phyloP scores from a whole-genome alignment of 2,329 filamentous ascomycete species.

The Botrytis hyacinthi region DNA sequence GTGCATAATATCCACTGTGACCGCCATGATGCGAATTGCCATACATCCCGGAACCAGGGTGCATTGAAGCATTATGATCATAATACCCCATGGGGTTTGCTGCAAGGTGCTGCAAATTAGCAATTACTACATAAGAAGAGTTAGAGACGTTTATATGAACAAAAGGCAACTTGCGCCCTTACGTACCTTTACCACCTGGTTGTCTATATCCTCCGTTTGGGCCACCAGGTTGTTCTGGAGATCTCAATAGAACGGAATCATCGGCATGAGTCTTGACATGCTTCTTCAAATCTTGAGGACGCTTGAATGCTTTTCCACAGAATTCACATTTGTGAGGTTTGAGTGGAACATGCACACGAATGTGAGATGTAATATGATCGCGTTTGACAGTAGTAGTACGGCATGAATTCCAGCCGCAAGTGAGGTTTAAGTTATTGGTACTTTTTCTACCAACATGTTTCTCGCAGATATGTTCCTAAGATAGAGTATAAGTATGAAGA shows the following conservation, averaged over 20 bases:
- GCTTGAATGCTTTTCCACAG: constrained; percentile 98
- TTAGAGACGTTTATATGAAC: constrained; percentile 33
- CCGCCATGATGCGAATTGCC: constrained; percentile 54
- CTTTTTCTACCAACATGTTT: constrained; percentile 98
- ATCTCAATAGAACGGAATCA: constrained; percentile 69
- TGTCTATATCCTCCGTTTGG: constrained; percentile 51
- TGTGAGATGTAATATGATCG: constrained; percentile 98
- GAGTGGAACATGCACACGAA: constrained; percentile 95
- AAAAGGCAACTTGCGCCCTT: constrained; percentile 31
- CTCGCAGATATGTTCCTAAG: constrained; percentile 94
- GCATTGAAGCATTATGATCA: constrained; percentile 62
- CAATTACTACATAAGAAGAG: constrained; percentile 32
- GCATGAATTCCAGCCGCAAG: constrained; percentile 95
- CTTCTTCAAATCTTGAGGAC: constrained; percentile 98
- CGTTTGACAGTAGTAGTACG: constrained; percentile 97
- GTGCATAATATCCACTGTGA: constrained; percentile 51
- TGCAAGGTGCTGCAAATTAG: constrained; percentile 39
- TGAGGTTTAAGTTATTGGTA: constrained; percentile 97
- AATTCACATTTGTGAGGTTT: constrained; percentile 99
- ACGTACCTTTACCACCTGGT: constrained; percentile 41
- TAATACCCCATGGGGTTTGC: constrained; percentile 49
- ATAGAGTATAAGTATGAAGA: constrained; percentile 17
- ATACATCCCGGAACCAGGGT: constrained; percentile 50
- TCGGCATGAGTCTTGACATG: constrained; percentile 99
- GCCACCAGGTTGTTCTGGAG: constrained; percentile 37